Percentiles rank a stretch among this genome's conserved stretches.
phyloP scores from a whole-genome alignment of 2,329 filamentous ascomycete genomes.

The Boeremia lycopersici region DNA sequence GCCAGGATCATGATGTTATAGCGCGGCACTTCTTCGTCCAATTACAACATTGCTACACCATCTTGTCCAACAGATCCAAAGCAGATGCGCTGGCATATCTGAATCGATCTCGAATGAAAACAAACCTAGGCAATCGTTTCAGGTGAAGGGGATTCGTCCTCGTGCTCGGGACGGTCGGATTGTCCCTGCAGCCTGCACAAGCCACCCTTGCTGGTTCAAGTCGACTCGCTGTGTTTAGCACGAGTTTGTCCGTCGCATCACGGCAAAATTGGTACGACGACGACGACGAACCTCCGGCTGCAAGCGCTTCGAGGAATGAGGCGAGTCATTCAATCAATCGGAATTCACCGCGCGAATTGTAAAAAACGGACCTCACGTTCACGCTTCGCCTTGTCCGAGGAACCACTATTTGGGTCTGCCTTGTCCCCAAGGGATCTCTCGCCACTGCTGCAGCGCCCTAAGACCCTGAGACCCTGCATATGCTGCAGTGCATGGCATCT shows the following conservation, averaged over 20 bases:
- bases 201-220: background rate
- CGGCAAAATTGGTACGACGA: too few species aligned
- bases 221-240: constrained; percentile 1
- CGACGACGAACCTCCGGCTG: background rate
- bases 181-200: constrained; percentile 19
- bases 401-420: background rate
- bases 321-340: too few species aligned
- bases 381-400: background rate
- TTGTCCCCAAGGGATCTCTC: constrained; percentile 4
- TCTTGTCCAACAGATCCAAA: background rate
- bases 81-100: constrained; percentile 27
- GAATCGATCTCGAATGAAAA: constrained; percentile 16
- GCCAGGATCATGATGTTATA: constrained; percentile 30
- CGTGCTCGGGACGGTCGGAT: constrained; percentile 5
- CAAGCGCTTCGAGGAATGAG: background rate
- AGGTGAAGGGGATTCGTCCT: constrained; percentile 1
- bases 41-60: constrained; percentile 25
- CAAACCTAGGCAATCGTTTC: constrained; percentile 10
- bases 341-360: too few species aligned
- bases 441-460: constrained; percentile 17
- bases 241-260: background rate
- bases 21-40: constrained; percentile 19
- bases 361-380: background rate
- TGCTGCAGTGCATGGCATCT: background rate
- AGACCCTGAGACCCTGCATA: constrained; percentile 1